These are phyloP conservation scores for Sphenostylis stenocarpa DNA, from an alignment of 306 rosid species.

Conservation along the genomic window DNA sequence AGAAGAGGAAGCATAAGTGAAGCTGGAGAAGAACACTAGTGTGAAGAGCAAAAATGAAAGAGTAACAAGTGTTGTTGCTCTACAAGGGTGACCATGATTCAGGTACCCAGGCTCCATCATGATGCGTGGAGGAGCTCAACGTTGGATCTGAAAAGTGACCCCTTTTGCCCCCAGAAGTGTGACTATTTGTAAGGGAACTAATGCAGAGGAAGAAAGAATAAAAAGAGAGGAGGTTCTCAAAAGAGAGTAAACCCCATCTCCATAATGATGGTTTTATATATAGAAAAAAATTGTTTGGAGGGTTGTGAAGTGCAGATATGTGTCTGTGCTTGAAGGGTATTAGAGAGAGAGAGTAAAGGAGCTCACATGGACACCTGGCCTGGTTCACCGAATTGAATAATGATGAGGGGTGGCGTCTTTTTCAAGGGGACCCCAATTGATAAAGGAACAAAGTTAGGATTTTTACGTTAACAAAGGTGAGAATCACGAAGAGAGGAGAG, in stretches of 20 bases:
- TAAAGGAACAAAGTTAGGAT: slow-evolving; percentile 27
- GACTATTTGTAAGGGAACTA: neutral
- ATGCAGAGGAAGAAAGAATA: neutral
- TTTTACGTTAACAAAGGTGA: slow-evolving; percentile 37
- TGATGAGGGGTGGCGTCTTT: slow-evolving; percentile 46
- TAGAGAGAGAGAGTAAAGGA: slow-evolving; percentile 39
- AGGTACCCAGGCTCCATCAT: slow-evolving; percentile 45
- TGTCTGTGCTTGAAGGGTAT: neutral
- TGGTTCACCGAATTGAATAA: slow-evolving; percentile 40
- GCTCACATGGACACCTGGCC: slow-evolving; percentile 67
- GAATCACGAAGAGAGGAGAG: slow-evolving; percentile 35
- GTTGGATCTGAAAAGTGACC: slow-evolving; percentile 37
- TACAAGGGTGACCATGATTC: slow-evolving; percentile 31
- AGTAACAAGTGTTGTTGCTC: slow-evolving; percentile 43
- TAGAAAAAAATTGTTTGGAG: slow-evolving; percentile 16
- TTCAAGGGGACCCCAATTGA: slow-evolving; percentile 41
- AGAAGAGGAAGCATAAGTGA: slow-evolving; percentile 60
- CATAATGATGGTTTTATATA: slow-evolving; percentile 6
- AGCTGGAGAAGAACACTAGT: slow-evolving; percentile 43
- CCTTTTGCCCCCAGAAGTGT: neutral
- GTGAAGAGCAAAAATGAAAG: slow-evolving; percentile 49
- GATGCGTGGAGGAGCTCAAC: slow-evolving; percentile 21
- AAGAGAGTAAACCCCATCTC: slow-evolving; percentile 1
- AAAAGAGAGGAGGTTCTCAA: neutral
- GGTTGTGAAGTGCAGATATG: slow-evolving; percentile 21